Evolutionary conservation across 2,329 filamentous ascomycete genomes (phyloP).

Genomic region (Penicillium sp.): DNA sequence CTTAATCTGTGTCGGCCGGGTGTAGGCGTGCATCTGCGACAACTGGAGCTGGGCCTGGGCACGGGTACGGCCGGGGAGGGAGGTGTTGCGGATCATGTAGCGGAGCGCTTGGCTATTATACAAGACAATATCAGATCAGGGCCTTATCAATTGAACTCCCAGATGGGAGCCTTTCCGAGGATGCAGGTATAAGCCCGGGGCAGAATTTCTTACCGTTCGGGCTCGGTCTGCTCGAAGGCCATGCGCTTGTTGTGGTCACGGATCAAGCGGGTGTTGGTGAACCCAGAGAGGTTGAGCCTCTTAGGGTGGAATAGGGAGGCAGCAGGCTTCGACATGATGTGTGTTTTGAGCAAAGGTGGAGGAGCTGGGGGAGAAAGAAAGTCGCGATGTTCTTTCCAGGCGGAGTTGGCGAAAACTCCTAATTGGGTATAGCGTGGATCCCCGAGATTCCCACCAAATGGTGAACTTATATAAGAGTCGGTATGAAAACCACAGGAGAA

Average conservation of each 20-base stretch:
- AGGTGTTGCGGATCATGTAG: conserved; percentile 92
- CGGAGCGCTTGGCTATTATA: conserved; percentile 76
- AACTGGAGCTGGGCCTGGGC: conserved; percentile 92
- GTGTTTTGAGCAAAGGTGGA: conserved; percentile 1
- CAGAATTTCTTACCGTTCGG: conserved; percentile 67
- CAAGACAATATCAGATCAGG: background rate
- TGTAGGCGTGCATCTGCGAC: conserved; percentile 94
- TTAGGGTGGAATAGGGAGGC: conserved; percentile 83
- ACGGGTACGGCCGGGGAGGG: conserved; percentile 75
- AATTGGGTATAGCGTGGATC: conserved; percentile 26
- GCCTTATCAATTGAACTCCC: background rate
- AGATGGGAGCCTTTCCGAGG: background rate
- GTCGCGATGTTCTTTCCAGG: conserved; percentile 11
- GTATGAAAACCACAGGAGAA: background rate
- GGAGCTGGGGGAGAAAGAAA: conserved; percentile 12
- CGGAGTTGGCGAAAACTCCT: conserved; percentile 28
- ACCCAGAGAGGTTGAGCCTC: conserved; percentile 85
- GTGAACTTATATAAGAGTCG: background rate
- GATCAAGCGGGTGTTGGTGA: conserved; percentile 80
- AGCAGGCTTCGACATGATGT: conserved; percentile 18
- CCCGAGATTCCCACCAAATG: background rate
- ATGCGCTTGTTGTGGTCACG: conserved; percentile 97
- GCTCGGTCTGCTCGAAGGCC: conserved; percentile 81
- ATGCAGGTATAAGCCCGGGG: background rate
- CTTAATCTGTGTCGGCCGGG: conserved; percentile 86